Conservation (phyloP, 2,329 filamentous ascomycete species). For the Tolypocladium sp. region DNA sequence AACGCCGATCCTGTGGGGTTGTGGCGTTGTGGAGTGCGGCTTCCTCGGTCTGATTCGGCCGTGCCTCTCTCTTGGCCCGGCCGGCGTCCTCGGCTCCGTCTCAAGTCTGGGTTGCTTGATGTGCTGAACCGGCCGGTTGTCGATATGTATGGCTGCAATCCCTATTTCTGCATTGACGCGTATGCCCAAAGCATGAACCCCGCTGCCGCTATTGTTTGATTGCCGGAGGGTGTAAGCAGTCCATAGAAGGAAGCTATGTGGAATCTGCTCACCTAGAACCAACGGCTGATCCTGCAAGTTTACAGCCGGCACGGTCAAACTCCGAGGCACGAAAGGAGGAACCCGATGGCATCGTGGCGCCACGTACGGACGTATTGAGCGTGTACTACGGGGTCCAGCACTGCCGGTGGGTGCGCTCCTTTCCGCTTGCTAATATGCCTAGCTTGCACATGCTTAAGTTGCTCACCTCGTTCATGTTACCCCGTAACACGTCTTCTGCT, state of each 20-base stretch:
- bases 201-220: background rate
- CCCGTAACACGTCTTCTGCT: background rate
- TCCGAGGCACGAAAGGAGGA: background rate
- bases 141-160: background rate
- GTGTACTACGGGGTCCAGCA: no score
- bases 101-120: background rate
- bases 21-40: background rate
- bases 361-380: no score
- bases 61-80: background rate
- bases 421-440: no score
- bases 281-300: background rate
- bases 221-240: background rate
- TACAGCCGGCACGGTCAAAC: background rate
- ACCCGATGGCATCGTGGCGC: background rate
- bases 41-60: background rate
- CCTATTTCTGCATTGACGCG: background rate
- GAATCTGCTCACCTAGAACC: background rate
- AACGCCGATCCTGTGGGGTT: background rate
- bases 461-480: background rate
- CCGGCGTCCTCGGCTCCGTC: background rate
- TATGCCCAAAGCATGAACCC: background rate
- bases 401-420: no score
- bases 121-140: background rate
- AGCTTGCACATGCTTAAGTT: background rate
- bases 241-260: background rate